Base-by-base conservation (phyloP, 345 rosid species). In the Pistacia vera region DNA sequence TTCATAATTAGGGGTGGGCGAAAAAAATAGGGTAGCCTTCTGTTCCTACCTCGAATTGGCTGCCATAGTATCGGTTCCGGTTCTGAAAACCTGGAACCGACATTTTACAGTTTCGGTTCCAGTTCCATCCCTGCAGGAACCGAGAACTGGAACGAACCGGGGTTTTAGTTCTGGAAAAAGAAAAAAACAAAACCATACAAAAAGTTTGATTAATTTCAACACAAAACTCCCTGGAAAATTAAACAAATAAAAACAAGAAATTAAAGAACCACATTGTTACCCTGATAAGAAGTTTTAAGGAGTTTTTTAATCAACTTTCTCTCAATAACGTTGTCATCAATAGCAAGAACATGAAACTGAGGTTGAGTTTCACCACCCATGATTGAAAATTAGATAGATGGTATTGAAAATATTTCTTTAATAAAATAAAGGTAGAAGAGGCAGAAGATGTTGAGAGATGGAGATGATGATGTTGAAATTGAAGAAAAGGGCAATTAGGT, bases 261-360 rank as follows among this genome's bases (percentile, higher is more conserved):
- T 5, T 41, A 41, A 41, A 41, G 5, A 4, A 36, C 44, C 5
- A 64, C 7, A 10, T n/a, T 10, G 2, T 49, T 84, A 88, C 97
- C 99, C 74, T 92, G 99, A 82, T 86, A 96, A 44, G 95, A 93
- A 48, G 95, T 91, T 78, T 88, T 93, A 20, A 96, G 97, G 76
- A 96, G 92, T 77, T 88, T 86, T 84, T 93, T 98, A 35, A 96
- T 92, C 85, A 95, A 71, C 73, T 91, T 93, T 75, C 99, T 81
- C 66, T 95, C 97, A 57, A 92, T 81, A 25, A 86, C 35, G 67
- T 92, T 93, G 71, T 95, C 99, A 81, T 95, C 99, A 75, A 95
- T 97, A 41, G 99, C 99, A 20, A 95, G 90, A 81, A 95, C 99
- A 80, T 93, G 99, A 78, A 93, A 95, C 82, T 84, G 83, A 14